Evolutionary conservation across 2,329 filamentous ascomycete species (phyloP).

Genomic region (Stagonosporopsis vannaccii): DNA sequence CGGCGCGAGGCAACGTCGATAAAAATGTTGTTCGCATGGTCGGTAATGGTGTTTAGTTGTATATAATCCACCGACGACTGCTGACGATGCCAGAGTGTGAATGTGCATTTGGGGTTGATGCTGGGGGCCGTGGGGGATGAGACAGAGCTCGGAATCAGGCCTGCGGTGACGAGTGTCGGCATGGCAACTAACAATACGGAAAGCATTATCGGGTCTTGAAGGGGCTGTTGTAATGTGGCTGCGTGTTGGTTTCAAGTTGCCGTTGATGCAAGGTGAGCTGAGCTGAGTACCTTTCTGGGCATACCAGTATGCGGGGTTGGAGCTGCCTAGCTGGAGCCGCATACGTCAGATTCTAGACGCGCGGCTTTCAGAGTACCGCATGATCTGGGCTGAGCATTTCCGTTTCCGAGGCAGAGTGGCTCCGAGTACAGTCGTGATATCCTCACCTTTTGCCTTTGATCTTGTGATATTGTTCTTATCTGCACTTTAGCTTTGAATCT

Average conservation of each 20-base stretch:
- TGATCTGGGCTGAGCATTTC: not conserved
- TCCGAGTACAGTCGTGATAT: not conserved
- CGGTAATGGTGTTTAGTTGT: slow-evolving; percentile 21
- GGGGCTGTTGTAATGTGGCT: not conserved
- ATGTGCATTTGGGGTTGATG: slow-evolving; percentile 23
- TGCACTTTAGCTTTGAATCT: too few species aligned
- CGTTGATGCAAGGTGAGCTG: not conserved
- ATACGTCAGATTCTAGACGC: slow-evolving; percentile 7
- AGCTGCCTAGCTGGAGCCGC: slow-evolving; percentile 4
- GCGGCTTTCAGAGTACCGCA: not conserved
- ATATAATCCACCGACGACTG: slow-evolving; percentile 19
- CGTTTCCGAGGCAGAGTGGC: not conserved
- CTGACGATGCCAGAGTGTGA: slow-evolving; percentile 28
- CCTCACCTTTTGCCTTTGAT: too few species aligned
- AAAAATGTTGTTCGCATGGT: slow-evolving; percentile 21
- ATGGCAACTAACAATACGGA: not conserved
- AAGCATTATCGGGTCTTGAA: not conserved
- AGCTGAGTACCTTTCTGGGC: slow-evolving; percentile 9
- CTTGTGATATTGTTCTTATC: not conserved
- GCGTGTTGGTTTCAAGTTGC: not conserved
- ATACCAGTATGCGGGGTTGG: slow-evolving; percentile 9
- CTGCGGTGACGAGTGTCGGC: not conserved
- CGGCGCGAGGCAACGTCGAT: slow-evolving; percentile 23
- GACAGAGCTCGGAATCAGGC: not conserved
- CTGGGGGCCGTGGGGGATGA: not conserved